These are phyloP conservation scores for Dicorynia guianensis DNA, from an alignment of 306 rosid genomes.

Conservation along the genomic window DNA sequence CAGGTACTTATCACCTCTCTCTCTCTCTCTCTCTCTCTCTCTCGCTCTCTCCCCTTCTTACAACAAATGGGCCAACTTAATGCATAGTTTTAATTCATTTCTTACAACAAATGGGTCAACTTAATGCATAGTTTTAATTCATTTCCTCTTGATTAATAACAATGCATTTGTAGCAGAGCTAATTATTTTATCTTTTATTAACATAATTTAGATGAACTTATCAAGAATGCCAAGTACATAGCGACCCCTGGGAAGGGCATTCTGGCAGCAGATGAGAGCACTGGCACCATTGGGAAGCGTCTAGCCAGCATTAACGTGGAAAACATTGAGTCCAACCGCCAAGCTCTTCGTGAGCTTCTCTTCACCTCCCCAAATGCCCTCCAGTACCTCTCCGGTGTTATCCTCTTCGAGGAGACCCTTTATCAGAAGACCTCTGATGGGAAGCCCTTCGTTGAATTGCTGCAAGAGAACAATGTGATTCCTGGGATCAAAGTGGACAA, in stretches of 20 bases:
- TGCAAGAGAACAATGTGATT: conserved; percentile 72
- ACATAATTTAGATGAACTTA: conserved; percentile 65
- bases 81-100: too few relatives aligned
- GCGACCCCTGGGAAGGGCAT: conserved; percentile 91
- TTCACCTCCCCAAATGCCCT: conserved; percentile 85
- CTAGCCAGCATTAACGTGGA: conserved; percentile 83
- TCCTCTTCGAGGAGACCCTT: conserved; percentile 90
- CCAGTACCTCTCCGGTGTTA: conserved; percentile 81
- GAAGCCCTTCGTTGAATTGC: conserved; percentile 81
- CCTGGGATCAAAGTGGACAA: conserved; percentile 99
- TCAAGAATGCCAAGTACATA: conserved; percentile 87
- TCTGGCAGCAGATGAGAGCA: conserved; percentile 94
- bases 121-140: too few relatives aligned
- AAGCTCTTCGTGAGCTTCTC: conserved; percentile 89
- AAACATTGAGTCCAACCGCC: conserved; percentile 85
- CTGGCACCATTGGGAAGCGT: conserved; percentile 92
- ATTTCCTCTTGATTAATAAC: too few relatives aligned
- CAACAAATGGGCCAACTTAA: too few relatives aligned
- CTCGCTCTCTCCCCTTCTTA: too few relatives aligned
- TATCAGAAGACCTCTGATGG: conserved; percentile 77
- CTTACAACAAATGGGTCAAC: neutral
- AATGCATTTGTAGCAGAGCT: neutral
- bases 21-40: conserved; percentile 23
- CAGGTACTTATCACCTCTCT: conserved; percentile 50
- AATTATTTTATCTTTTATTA: neutral